Evolutionary conservation across 441 rosid species (phyloP), one percentile per base, ranked within the genome.

Genomic region (Pelargonium australe): DNA sequence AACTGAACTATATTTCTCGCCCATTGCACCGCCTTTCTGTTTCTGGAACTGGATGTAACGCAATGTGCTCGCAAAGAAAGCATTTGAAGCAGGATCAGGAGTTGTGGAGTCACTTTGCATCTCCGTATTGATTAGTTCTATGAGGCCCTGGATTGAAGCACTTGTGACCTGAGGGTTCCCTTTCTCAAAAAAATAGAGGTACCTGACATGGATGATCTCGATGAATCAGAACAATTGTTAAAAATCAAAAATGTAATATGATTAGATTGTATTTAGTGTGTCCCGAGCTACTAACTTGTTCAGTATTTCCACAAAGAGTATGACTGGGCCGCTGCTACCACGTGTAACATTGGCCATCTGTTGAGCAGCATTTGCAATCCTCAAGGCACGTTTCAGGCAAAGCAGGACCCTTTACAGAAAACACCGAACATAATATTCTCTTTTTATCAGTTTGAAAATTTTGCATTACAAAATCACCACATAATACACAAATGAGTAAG

Each of bases 301-400:
- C 77, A 95, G 77, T 71, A 95, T 90, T 85, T 95, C 98, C 20
- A 95, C 89, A 79, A 95, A 92, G 72, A 95, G 93, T 0, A 77
- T 73, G 19, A 81, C 90, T 16, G 96, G 85, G 72, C 92, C 97
- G 8, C 89, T 75, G 83, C 85, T 85, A 72, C 92, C 96, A 53
- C 90, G 83, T 11, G 95, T 78, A 8, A 84, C 87, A 77, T 67
- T 87, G 66, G 87, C 68, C 97, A 95, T 85, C 73, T 91, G 96
- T 75, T 95, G 97, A 69, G 96, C 96, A 64, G 95, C 92, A 76
- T 90, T 90, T 62, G 99, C 99, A 72, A 95, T 95, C 80, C 92
- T 89, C 70, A 95, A 60, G 43, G 97, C 97, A 72, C 98, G 96
- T 82, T 92, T 95, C 25, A 95, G 95, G 83, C 96, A 92, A 68